Base-by-base conservation (phyloP, 2,329 filamentous ascomycete species). In the Aspergillus unguis region DNA sequence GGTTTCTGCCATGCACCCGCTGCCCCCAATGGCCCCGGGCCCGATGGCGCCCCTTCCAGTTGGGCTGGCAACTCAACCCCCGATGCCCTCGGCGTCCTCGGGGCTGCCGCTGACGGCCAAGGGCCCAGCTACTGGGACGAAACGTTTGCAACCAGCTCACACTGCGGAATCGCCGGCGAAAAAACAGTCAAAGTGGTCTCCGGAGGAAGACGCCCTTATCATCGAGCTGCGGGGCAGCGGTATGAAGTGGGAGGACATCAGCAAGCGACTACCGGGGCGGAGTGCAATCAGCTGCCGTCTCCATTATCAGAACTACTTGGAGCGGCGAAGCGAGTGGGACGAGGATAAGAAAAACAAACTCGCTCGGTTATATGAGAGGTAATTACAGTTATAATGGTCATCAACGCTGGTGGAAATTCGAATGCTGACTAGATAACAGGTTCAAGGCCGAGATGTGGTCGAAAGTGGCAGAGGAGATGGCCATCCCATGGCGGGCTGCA, bases 171-270 rank as follows among this genome's bases (percentile, higher is more conserved):
- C 86, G 35, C 90, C 89, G 23, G 88, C 90, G 32, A 95, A 94
- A 77, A 95, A 92, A 75, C 91, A 96, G 72, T 95, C 90, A 68
- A 97, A 97, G 73, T 97, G 94, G 94, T 95, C 90, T 4, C 80
- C 87, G 1, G 90, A 96, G 57, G 92, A 97, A 71, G 91, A 97
- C 71, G 84, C 88, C n/a, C 77, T 94, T 44, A 96, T 96, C 63
- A 96, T 96, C 64, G 89, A 95, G 70, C 82, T 97, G 57, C 85
- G 92, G 53, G 90, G 90, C 35, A 86, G 86, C 62, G 89, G 90
- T 6, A 96, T 96, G 90, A 97, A 97, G 70, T 97, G 92, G 94
- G 92, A 97, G 68, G 92, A 97, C 71, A 96, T 97, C 64, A 95
- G 90, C 57, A 95, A 92, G 76, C 84, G 87, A 50, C 77, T 97